Percentiles rank a stretch among this genome's conserved stretches.
These are phyloP conservation scores for Suaeda aralocaspica DNA, from an alignment of 148 eudicot species.

Conservation along the genomic window DNA sequence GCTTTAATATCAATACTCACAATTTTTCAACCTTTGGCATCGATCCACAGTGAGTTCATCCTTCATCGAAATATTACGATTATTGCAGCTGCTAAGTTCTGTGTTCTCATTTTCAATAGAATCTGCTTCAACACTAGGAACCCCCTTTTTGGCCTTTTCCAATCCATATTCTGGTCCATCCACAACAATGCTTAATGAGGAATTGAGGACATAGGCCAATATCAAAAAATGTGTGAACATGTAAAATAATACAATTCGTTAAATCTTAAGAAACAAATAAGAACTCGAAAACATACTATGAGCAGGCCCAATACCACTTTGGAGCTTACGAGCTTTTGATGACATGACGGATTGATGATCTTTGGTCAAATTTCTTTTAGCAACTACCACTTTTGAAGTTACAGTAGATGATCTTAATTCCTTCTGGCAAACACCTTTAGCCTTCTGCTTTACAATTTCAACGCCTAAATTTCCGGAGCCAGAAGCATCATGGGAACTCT, in stretches of 20 bases:
- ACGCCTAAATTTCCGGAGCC: slow-evolving; percentile 22
- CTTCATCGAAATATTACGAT: slow-evolving; percentile 17
- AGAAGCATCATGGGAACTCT: slow-evolving; percentile 19
- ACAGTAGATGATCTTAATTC: slow-evolving; percentile 21
- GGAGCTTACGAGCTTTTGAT: slow-evolving; percentile 21
- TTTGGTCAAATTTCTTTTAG: slow-evolving; percentile 22
- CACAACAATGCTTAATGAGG: slow-evolving; percentile 20
- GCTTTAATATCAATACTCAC: slow-evolving; percentile 33
- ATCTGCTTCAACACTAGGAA: slow-evolving; percentile 15
- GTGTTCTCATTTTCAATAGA: slow-evolving; percentile 26
- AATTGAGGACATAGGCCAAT: not conserved
- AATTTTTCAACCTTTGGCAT: slow-evolving; percentile 28
- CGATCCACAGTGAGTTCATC: slow-evolving; percentile 18
- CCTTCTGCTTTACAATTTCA: slow-evolving; percentile 30
- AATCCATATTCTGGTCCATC: slow-evolving; percentile 25
- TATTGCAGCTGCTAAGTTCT: slow-evolving; percentile 27
- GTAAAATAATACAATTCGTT: slow-evolving; percentile 5
- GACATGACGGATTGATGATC: slow-evolving; percentile 19
- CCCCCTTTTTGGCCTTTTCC: slow-evolving; percentile 21
- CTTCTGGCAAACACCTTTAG: slow-evolving; percentile 16
- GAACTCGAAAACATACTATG: slow-evolving; percentile 35
- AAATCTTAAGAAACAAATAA: not conserved
- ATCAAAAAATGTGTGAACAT: not conserved
- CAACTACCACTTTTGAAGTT: slow-evolving; percentile 16
- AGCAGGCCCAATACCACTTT: slow-evolving; percentile 20